Percentiles rank a stretch among this genome's conserved stretches.
These are phyloP conservation scores for Xylaria palmicola DNA, from an alignment of 495 filamentous ascomycete genomes.

Conservation along the genomic window DNA sequence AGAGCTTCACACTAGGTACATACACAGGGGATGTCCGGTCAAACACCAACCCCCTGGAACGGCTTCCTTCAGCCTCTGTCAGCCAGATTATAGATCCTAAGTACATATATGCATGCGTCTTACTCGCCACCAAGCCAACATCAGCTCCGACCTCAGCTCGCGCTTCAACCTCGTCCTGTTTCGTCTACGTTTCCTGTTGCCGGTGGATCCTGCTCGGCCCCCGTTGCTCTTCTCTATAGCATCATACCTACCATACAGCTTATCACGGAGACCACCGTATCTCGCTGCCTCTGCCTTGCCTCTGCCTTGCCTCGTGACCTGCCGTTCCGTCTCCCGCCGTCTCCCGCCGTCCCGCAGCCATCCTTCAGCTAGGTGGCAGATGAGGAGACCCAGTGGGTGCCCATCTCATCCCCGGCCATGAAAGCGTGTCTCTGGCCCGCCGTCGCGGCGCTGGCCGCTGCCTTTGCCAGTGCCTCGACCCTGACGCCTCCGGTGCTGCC, in stretches of 20 bases:
- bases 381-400: constrained; percentile 21
- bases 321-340: not conserved
- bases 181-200: not conserved
- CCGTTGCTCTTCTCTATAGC: not conserved
- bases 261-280: no score
- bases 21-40: not conserved
- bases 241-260: no score
- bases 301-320: not conserved
- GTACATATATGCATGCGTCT: no score
- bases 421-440: constrained; percentile 27
- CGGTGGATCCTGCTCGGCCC: no score
- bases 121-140: not conserved
- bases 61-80: no score
- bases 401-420: constrained; percentile 20
- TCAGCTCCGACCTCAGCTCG: constrained; percentile 9
- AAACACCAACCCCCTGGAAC: no score
- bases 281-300: not conserved
- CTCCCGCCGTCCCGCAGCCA: not conserved
- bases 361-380: constrained; percentile 15
- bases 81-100: no score
- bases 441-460: constrained; percentile 37
- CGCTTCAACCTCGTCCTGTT: not conserved
- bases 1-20: not conserved
- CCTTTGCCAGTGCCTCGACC: constrained; percentile 44
- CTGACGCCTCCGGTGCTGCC: constrained; percentile 81